phyloP scores from a whole-genome alignment of 495 filamentous ascomycete genomes.

The Umbilicaria muhlenbergii region DNA sequence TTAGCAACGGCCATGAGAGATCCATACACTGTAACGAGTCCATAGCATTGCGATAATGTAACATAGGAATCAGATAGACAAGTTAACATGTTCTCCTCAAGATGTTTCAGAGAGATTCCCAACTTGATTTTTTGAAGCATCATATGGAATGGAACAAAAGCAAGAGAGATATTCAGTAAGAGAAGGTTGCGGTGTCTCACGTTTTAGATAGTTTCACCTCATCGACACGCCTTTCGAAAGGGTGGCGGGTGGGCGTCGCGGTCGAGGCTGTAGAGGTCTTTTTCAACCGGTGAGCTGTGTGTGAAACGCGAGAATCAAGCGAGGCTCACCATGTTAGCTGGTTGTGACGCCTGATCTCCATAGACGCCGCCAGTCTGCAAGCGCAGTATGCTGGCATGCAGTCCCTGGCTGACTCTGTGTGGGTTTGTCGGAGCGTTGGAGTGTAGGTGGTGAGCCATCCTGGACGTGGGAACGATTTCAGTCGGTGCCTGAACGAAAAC shows the following conservation, averaged over 20 bases:
- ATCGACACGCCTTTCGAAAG: constrained; percentile 67
- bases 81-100: constrained; percentile 82
- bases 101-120: constrained; percentile 99
- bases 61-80: constrained; percentile 43
- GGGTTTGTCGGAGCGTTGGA: too few relatives aligned
- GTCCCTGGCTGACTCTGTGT: too few relatives aligned
- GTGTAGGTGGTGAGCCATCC: too few relatives aligned
- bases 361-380: too few relatives aligned
- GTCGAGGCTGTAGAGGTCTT: constrained; percentile 50
- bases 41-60: constrained; percentile 2
- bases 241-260: constrained; percentile 48
- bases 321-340: too few relatives aligned
- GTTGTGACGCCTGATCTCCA: too few relatives aligned
- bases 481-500: too few relatives aligned
- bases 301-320: too few relatives aligned
- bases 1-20: constrained; percentile 14
- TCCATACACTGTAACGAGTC: not conserved
- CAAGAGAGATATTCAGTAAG: constrained; percentile 3
- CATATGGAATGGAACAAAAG: constrained; percentile 32
- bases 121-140: constrained; percentile 82
- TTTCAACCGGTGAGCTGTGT: too few relatives aligned
- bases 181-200: constrained; percentile 37
- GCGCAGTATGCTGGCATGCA: too few relatives aligned
- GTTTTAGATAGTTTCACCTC: constrained; percentile 79
- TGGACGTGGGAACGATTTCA: too few relatives aligned